Evolutionary conservation across 2,329 filamentous ascomycete species (phyloP).

Genomic region (Rachicladosporium sp.): DNA sequence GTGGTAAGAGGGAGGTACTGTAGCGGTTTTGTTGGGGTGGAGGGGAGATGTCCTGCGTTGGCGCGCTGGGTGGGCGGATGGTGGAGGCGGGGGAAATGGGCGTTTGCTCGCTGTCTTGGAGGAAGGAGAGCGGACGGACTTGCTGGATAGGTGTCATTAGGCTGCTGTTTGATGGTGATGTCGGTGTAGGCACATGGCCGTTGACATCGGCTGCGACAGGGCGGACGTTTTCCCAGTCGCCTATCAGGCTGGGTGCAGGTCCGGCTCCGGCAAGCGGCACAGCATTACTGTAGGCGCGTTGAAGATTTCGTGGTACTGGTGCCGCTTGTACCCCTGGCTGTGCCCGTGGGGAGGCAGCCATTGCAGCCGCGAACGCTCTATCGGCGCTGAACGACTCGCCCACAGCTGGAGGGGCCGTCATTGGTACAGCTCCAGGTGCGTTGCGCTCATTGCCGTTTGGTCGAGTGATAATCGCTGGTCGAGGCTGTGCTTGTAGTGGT

Average conservation of each 20-base stretch:
- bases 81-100: slow-evolving; percentile 9
- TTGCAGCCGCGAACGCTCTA: slow-evolving; percentile 13
- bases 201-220: slow-evolving; percentile 8
- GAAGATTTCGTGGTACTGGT: slow-evolving; percentile 16
- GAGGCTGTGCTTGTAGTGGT: slow-evolving; percentile 8
- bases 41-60: slow-evolving; percentile 4
- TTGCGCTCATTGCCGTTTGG: slow-evolving; percentile 4
- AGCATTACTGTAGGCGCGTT: slow-evolving; percentile 21
- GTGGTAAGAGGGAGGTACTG: slow-evolving; percentile 16
- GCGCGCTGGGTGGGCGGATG: not conserved
- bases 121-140: not conserved
- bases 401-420: slow-evolving; percentile 13
- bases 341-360: slow-evolving; percentile 2
- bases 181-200: not conserved
- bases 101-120: not conserved
- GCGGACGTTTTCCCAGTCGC: slow-evolving; percentile 18
- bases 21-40: slow-evolving; percentile 10
- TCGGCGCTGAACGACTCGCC: slow-evolving; percentile 17
- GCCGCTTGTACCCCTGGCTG: not conserved
- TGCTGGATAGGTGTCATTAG: too few species aligned
- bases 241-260: slow-evolving; percentile 13
- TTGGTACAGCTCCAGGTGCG: slow-evolving; percentile 5
- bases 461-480: slow-evolving; percentile 9
- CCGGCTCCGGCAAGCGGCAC: slow-evolving; percentile 10
- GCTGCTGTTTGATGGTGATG: not conserved